Evolutionary conservation across 2,329 filamentous ascomycete genomes (phyloP).

Genomic region (Venturia oleaginea): DNA sequence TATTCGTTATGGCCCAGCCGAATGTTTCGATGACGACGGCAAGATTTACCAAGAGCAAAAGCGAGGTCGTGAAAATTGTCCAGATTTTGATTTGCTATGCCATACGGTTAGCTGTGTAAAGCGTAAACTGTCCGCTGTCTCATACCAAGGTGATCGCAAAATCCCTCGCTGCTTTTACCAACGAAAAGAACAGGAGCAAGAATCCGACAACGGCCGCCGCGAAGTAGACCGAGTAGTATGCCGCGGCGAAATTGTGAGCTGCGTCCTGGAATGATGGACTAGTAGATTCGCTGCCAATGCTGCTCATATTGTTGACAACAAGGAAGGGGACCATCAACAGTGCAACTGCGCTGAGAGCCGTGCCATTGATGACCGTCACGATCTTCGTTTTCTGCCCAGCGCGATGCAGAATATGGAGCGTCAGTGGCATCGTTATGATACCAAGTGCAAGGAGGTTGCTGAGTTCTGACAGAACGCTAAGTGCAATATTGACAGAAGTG

Average conservation of each 20-base stretch:
- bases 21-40: neutral
- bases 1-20: neutral
- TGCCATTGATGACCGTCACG: neutral
- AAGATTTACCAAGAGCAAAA: neutral
- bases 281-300: neutral
- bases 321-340: neutral
- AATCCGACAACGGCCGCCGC: neutral
- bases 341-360: neutral
- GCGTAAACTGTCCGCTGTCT: neutral
- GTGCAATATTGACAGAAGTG: neutral
- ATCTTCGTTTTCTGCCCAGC: neutral
- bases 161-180: neutral
- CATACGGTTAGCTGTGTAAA: neutral
- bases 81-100: neutral
- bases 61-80: neutral
- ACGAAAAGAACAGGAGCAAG: neutral
- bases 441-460: slow-evolving; percentile 1
- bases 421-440: neutral
- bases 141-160: slow-evolving; percentile 2
- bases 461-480: neutral
- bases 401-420: neutral
- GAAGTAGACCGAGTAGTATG: slow-evolving; percentile 1
- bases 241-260: neutral
- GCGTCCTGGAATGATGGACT: neutral
- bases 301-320: neutral